Evolutionary conservation across 2,329 filamentous ascomycete species (phyloP), one percentile per base, ranked within the genome.

Genomic region (Didymosphaeria variabile): DNA sequence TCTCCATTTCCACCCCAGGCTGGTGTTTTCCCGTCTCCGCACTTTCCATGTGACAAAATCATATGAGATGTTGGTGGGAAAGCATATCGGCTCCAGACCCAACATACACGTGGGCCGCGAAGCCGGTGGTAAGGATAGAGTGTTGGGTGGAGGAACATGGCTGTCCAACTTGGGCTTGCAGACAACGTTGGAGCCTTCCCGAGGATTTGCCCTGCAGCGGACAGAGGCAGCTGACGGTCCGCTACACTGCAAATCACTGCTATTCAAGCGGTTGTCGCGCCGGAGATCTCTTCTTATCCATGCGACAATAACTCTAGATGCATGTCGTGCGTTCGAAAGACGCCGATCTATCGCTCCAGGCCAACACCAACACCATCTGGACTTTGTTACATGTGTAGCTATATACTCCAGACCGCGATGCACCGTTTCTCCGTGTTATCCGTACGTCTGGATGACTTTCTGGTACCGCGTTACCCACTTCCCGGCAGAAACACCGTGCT

Each of bases 301-400:
- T 44, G 36, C 51, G 23, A 44, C 36, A 44, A 32, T 42, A 42
- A 42, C 49, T 40, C 49, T 40, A 31, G 36, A 54, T 52, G 49
- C 32, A 52, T 50, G 46, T 32, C 29, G 29, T 36, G 36, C 38
- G 34, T 21, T 38, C 23, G 9, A 26, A 32, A 17, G 19, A 55
- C 17, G 40, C 45, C 26, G 38, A 55, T 36, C 40, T 55, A n/a
- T 46, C 21, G 42, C 53, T 46, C 53, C 42, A 46, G 53, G 31
- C 53, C 53, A 46, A 55, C 53, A 55, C 40, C 53, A 55, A 55
- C 31, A 55, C 53, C 42, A 36, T 38, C 29, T 36, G 31, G 29
- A 54, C 36, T 44, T 17, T 42, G 49, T 15, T 38, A 23, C 32
- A 17, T 51, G 6, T 42, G 36, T 31, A 31, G 6, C 36, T 17